Conservation (phyloP, 768 basidiomycete species). For the Leccinum boreale region DNA sequence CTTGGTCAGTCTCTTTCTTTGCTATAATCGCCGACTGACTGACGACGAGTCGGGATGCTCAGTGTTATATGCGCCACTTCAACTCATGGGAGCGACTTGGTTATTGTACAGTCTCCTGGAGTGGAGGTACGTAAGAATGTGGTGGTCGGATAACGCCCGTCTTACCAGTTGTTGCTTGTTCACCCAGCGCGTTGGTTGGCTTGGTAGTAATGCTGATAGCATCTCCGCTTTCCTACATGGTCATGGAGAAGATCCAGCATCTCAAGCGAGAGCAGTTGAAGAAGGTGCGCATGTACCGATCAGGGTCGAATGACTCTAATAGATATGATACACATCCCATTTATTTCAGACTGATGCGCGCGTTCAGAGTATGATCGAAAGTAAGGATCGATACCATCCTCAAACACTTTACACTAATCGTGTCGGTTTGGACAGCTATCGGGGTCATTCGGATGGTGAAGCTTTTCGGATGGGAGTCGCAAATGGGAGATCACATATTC, state of each 20-base stretch:
- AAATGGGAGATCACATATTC: not conserved
- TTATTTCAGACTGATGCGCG: not conserved
- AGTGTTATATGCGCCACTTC: not conserved
- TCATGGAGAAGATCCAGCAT: not conserved
- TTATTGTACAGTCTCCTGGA: conserved; percentile 1
- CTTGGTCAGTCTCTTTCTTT: not conserved
- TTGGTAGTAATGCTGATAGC: not conserved
- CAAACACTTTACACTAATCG: too few relatives aligned
- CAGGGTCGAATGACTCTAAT: not conserved
- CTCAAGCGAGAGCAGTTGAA: conserved; percentile 1
- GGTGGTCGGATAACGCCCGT: too few relatives aligned
- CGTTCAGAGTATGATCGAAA: not conserved
- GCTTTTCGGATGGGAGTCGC: conserved; percentile 3
- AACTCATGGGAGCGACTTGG: not conserved
- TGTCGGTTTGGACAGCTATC: not conserved
- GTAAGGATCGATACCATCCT: not conserved
- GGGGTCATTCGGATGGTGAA: conserved; percentile 3
- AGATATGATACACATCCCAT: not conserved
- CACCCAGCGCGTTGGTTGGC: not conserved
- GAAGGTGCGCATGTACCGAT: not conserved
- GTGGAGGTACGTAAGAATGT: not conserved
- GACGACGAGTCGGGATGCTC: not conserved
- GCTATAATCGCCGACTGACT: not conserved
- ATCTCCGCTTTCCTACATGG: not conserved
- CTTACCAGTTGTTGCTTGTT: not conserved